Base-by-base conservation (phyloP, 805 yeast species). In the Cyberlindnera japonica region DNA sequence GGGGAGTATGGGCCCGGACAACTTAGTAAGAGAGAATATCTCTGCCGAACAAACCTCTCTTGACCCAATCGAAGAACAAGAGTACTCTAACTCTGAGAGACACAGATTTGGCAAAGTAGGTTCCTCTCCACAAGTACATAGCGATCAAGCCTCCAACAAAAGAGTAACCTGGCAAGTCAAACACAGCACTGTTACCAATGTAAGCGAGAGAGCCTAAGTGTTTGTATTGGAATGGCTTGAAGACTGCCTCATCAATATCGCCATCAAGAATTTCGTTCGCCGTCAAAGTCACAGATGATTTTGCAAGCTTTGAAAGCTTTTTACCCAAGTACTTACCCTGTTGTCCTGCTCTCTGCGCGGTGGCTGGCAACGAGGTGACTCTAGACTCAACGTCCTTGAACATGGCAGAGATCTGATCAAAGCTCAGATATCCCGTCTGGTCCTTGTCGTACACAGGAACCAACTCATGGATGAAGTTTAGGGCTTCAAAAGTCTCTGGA, bases 81-180 rank as follows among this genome's bases (percentile, higher is more conserved):
- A 79, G 65, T 5, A 76, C 81, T 55, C 86, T 71, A 5, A 81
- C 76, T 59, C 85, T 70, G 53, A 76, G 58, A 44, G 83, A 74
- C 28, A 81, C 85, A 37, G 81, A 72, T 58, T 80, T 83, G 23
- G 83, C 75, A 61, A 79, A 80, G 61, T 80, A 80, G 21, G 77
- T 82, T 36, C 81, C 72, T 65, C 87, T 74, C 87, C 87, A 80
- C 40, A 80, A 61, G 56, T 81, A 81, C 79, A 81, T 76, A n/a
- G 85, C 85, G 29, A 79, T 58, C 37, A 80, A 58, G 2, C 85
- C 87, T 44, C 85, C 83, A 44, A 79, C 76, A 45, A 77, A 71
- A 23, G 80, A 68, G 51, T 75, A 74, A 24, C 79, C 78, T n/a
- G 77, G 71, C 41, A 76, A 56, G 56, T 80, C 87, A 56, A 80